Base-by-base conservation (phyloP, 2,329 filamentous ascomycete species). In the Sarocladium oryzae region DNA sequence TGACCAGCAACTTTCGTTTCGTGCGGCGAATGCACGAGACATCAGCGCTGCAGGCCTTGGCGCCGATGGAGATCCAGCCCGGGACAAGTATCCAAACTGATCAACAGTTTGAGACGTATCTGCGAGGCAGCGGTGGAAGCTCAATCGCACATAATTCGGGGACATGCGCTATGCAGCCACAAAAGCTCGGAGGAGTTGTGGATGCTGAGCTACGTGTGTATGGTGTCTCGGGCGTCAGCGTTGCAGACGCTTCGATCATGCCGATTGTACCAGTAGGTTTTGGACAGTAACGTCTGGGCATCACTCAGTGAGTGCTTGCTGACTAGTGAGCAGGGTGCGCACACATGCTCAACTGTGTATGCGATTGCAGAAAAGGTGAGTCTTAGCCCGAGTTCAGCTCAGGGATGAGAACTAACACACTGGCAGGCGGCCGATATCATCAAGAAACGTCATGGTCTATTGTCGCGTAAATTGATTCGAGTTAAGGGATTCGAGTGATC, bases 141-240 rank as follows among this genome's bases (percentile, higher is more conserved):
- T 53, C 52, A 2, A 56, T 53, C 21, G 54, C 54, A 24, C 56
- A 57, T 41, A 54, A 56, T 58, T 40, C 67, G 2, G 74, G 76
- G 11, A 77, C 73, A 15, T 68, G 69, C 38, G 68, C 72, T 4
- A 77, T 77, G 74, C 61, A 74, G 51, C 72, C 71, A 3, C 56
- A 60, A 13, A 66, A 66, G 41, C 58, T 68, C 4, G 73, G 71
- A 3, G 73, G 72, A 24, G 56, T 58, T 24, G 56, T 58, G 10
- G 40, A 56, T 35, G 21, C 49, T 6, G 30, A 55, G n/a, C 51
- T 58, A 4, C 28, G 36, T 8, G 54, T 58, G 8, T 51, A 55
- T 10, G 56, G 54, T 20, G 43, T 48, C 24, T 33, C 43, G 8
- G 43, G 43, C 3, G 43, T 48, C 15, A 54, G 57, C n/a, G 51